phyloP scores from a whole-genome alignment of 2,329 filamentous ascomycete species.

The Paracamarosporium sp. region DNA sequence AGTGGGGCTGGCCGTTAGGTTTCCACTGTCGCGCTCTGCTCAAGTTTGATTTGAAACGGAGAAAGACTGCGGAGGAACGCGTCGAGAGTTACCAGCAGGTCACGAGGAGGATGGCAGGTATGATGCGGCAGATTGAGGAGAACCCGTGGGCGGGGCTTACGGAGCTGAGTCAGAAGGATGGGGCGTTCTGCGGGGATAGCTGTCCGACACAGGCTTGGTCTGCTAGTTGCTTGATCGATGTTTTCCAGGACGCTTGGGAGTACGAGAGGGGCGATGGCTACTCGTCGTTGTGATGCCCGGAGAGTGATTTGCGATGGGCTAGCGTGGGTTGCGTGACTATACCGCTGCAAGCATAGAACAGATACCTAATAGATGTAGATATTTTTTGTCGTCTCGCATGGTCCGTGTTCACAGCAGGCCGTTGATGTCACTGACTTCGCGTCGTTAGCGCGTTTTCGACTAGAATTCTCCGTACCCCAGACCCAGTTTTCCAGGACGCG shows the following conservation, averaged over 20 bases:
- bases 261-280: constrained; percentile 28
- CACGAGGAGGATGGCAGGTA: constrained; percentile 79
- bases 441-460: constrained; percentile 21
- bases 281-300: background rate
- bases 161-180: constrained; percentile 91
- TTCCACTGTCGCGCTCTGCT: constrained; percentile 93
- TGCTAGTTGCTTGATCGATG: constrained; percentile 88
- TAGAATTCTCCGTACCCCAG: constrained; percentile 9
- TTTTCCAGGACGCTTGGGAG: constrained; percentile 84
- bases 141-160: constrained; percentile 89
- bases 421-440: constrained; percentile 23
- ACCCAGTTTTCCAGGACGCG: constrained; percentile 2
- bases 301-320: constrained; percentile 4
- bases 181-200: constrained; percentile 85
- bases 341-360: background rate
- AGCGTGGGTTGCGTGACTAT: background rate
- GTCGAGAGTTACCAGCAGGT: constrained; percentile 95
- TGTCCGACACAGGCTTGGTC: constrained; percentile 98
- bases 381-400: background rate
- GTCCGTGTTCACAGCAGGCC: background rate
- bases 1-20: constrained; percentile 97
- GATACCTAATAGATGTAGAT: constrained; percentile 10
- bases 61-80: constrained; percentile 69
- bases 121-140: constrained; percentile 81
- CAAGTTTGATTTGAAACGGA: constrained; percentile 83